These are phyloP conservation scores for Barnettozyma californica DNA, from an alignment of 805 yeast genomes.

Conservation along the genomic window DNA sequence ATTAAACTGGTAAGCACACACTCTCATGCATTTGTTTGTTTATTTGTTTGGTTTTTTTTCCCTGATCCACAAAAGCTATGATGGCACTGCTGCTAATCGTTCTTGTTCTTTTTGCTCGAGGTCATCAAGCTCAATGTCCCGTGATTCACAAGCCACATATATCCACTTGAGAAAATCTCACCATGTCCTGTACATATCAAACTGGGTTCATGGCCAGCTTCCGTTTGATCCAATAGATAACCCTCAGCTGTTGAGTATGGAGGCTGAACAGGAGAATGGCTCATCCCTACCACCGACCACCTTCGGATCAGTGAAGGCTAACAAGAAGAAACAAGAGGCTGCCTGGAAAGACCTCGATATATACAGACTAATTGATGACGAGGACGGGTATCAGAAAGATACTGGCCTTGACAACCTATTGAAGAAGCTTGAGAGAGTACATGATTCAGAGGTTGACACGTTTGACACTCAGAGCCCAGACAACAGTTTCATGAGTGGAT, in stretches of 20 bases:
- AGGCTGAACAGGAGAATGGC: conserved; percentile 13
- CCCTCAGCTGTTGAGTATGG: conserved; percentile 8
- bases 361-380: conserved; percentile 21
- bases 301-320: conserved; percentile 22
- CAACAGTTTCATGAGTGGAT: conserved; percentile 3
- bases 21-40: too few species aligned
- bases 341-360: conserved; percentile 27
- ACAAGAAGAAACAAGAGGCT: conserved; percentile 14
- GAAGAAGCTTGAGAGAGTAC: conserved; percentile 12
- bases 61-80: not conserved
- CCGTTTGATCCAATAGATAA: conserved; percentile 26
- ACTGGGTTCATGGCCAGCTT: conserved; percentile 26
- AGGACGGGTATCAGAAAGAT: conserved; percentile 11
- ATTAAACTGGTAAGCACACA: too few species aligned
- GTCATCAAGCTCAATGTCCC: conserved; percentile 1
- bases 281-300: conserved; percentile 14
- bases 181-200: conserved; percentile 30
- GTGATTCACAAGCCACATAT: conserved; percentile 9
- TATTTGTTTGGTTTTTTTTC: too few species aligned
- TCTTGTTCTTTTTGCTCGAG: too few species aligned
- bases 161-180: conserved; percentile 23
- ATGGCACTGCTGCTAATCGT: too few species aligned
- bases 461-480: conserved; percentile 2
- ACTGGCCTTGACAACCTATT: conserved; percentile 9
- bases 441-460: conserved; percentile 7